phyloP scores from a whole-genome alignment of 2,329 filamentous ascomycete species.

The Talaromyces sp. region DNA sequence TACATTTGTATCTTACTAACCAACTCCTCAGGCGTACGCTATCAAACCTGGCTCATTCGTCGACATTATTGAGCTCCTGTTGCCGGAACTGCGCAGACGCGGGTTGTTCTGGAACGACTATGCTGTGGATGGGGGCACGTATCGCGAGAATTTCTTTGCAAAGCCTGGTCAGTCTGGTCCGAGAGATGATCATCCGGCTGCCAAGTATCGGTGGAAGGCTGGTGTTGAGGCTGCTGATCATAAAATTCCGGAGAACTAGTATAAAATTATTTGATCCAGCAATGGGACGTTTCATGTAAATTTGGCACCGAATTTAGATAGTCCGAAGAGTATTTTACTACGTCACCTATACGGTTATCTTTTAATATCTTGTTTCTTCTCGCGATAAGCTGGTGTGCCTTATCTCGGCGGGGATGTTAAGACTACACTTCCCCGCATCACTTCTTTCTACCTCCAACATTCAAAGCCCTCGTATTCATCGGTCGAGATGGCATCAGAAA shows the following conservation, averaged over 20 bases:
- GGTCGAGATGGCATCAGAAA: neutral
- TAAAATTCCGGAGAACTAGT: slow-evolving; percentile 17
- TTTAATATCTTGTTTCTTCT: no score
- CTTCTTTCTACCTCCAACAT: neutral
- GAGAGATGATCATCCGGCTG: slow-evolving; percentile 28
- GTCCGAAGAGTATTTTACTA: no score
- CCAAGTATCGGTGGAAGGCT: slow-evolving; percentile 32
- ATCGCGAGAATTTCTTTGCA: slow-evolving; percentile 34
- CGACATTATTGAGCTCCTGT: slow-evolving; percentile 59
- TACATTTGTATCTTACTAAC: neutral
- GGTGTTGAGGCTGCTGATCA: slow-evolving; percentile 27
- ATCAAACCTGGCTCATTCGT: slow-evolving; percentile 63
- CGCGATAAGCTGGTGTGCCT: neutral
- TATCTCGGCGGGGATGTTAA: neutral
- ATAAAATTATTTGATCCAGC: no score
- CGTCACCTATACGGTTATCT: no score
- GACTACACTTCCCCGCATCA: neutral
- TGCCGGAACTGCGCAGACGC: slow-evolving; percentile 57
- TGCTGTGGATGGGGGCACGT: slow-evolving; percentile 29
- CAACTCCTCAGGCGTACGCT: slow-evolving; percentile 49
- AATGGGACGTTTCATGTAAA: no score
- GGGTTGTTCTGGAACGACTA: slow-evolving; percentile 42
- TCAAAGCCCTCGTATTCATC: neutral
- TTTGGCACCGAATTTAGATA: no score
- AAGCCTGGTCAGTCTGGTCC: slow-evolving; percentile 28